Percentiles rank a stretch among this genome's conserved stretches.
Evolutionary conservation across 169 alveolate genomes (phyloP).

Genomic region (Plasmodium adleri): DNA sequence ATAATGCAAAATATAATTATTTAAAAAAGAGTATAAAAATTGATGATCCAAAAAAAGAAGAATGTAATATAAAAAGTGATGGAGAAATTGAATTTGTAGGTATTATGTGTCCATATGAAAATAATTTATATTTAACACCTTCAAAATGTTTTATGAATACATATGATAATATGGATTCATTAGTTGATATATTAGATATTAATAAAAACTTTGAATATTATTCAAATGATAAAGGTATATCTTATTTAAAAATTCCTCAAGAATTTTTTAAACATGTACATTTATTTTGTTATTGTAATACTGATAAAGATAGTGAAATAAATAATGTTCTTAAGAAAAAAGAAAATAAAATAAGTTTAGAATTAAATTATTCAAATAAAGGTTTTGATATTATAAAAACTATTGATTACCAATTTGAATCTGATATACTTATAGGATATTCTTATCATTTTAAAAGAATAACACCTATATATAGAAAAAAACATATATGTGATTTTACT

Average conservation of each 20-base stretch:
- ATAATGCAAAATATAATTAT: conserved; percentile 17
- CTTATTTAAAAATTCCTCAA: conserved; percentile 65
- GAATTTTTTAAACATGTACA: conserved; percentile 8
- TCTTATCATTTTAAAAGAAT: not conserved
- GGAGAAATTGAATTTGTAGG: conserved; percentile 62
- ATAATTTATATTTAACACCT: conserved; percentile 27
- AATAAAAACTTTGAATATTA: conserved; percentile 31
- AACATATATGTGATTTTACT: conserved; percentile 62
- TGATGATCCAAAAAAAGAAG: not conserved
- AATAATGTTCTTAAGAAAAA: not conserved
- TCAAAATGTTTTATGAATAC: conserved; percentile 14
- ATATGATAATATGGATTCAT: conserved; percentile 9
- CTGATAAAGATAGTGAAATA: not conserved
- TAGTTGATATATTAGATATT: not conserved
- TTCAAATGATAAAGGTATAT: conserved; percentile 42
- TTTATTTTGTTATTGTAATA: conserved; percentile 53
- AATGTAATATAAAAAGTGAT: conserved; percentile 31
- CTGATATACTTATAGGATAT: conserved; percentile 33
- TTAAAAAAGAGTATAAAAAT: conserved; percentile 45
- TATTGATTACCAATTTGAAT: conserved; percentile 11
- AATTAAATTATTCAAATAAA: conserved; percentile 39
- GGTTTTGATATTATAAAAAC: not conserved
- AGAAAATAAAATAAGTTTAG: conserved; percentile 39
- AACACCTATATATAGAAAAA: conserved; percentile 25
- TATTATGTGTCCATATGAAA: conserved; percentile 26